Evolutionary conservation across 2,329 filamentous ascomycete genomes (phyloP), one percentile per base, ranked within the genome.

Genomic region (Apiospora hydei): DNA sequence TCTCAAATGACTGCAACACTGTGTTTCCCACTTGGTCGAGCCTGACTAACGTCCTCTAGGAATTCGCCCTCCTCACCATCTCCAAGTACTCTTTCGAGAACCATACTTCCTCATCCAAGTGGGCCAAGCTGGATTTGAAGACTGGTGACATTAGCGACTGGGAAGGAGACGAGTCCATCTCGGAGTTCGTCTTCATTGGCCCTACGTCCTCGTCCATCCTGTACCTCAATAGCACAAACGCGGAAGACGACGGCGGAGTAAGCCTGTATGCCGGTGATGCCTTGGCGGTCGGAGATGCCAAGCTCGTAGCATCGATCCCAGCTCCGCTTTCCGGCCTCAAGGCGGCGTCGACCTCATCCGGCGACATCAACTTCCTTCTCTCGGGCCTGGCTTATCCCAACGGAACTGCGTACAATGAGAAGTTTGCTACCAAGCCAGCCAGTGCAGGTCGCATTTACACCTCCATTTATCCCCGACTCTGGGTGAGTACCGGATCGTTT

Each of bases 61-160:
- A 83, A 66, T 83, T 86, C 49, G 86, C 85, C 0, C 73, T 88
- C 57, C 88, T 86, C 76, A 83, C 82, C 8, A 80, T 83, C 38
- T 88, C 86, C 1, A 88, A 88, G 13, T 92, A 92, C 79, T 89
- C 86, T 51, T 92, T 92, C 78, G 83, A 87, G 46, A 84, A 85
- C 0, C 87, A 90, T 74, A 79, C 82, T 44, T 84, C 85, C 47
- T 82, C 83, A 4, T 71, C 73, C 8, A 75, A 84, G 78, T 82
- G 89, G 90, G 85, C 87, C 83, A 74, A 90, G 47, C 80, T 92
- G 70, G 86, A 92, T 74, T 81, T 90, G 38, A 81, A 84, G 69
- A 87, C 83, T 5, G 88, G 89, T 13, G 84, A 89, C 61, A 86
- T 87, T 69, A 85, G 82, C 4, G 78, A 85, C 11, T 84, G 91